Evolutionary conservation across 2,329 filamentous ascomycete species (phyloP), one percentile per base, ranked within the genome.

Genomic region (Xylaria sp.): DNA sequence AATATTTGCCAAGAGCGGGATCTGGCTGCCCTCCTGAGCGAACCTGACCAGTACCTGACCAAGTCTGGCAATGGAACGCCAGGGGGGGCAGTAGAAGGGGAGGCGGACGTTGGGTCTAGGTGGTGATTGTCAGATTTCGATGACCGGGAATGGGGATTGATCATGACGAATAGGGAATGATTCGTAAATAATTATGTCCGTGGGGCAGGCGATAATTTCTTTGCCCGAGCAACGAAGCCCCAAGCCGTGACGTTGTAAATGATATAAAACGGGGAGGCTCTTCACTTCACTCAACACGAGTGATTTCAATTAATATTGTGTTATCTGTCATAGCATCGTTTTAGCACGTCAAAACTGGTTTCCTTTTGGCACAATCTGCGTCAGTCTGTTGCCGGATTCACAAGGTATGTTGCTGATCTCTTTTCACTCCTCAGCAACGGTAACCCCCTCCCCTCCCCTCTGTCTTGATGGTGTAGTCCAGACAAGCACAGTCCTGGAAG

Each of bases 391-490:
- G 15, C 47, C 49, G 43, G 41, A 31, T 54, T 49, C 17, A 40
- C 40, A 21, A 71, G 68, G 69, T 72, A 71, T 58, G 68, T 71
- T 64, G 61, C 64, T 58, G 61, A 70, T 67, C 64, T 64, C 62
- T 62, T 62, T 62, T 62, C 59, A 23, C 59, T 67, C 33, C 19
- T 47, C 55, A n/a, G n/a, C 29, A 25, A 53, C 48, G 37, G 41
- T 54, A 57, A 47, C 46, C 58, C 44, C 10, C 55, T 52, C 40
- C 41, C 44, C 48, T 37, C 54, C 48, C 25, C 48, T 48, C 40
- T 44, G 60, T n/a, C n/a, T n/a, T n/a, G n/a, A n/a, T n/a, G n/a
- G n/a, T n/a, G n/a, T n/a, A n/a, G n/a, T n/a, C n/a, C n/a, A n/a
- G n/a, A n/a, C n/a, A n/a, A n/a, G n/a, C n/a, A n/a, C n/a, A n/a